Percentiles rank a stretch among this genome's conserved stretches.
These are phyloP conservation scores for Pyrenopolyporus hunteri DNA, from an alignment of 495 filamentous ascomycete genomes.

Conservation along the genomic window DNA sequence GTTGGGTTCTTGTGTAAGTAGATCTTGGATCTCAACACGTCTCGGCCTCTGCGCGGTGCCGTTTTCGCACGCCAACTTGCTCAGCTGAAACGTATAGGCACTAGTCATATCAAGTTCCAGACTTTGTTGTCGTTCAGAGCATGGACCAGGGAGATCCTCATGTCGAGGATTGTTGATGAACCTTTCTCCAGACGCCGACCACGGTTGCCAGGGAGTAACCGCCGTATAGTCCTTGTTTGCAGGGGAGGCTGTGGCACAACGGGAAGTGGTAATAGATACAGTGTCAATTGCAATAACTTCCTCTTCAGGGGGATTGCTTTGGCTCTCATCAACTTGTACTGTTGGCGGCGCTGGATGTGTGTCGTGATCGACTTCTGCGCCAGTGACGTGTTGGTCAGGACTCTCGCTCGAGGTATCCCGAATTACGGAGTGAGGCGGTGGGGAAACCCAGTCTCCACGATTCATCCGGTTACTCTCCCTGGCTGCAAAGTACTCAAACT, in stretches of 20 bases:
- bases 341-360: neutral
- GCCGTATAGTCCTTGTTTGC: constrained; percentile 5
- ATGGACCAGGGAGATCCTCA: constrained; percentile 16
- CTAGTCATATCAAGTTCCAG: constrained; percentile 49
- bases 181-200: constrained; percentile 34
- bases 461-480: constrained; percentile 44
- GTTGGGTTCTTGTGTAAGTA: constrained; percentile 32
- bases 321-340: neutral
- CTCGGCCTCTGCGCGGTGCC: constrained; percentile 8
- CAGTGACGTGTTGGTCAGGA: neutral
- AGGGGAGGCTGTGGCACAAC: constrained; percentile 3
- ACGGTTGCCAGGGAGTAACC: constrained; percentile 23
- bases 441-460: constrained; percentile 3
- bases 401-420: constrained; percentile 20
- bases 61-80: constrained; percentile 39
- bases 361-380: neutral
- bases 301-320: neutral
- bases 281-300: neutral
- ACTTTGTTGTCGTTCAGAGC: constrained; percentile 12
- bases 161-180: constrained; percentile 40
- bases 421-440: constrained; percentile 22
- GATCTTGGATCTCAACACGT: constrained; percentile 33
- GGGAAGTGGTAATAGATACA: neutral
- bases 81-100: constrained; percentile 46
- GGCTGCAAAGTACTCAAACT: constrained; percentile 49